Percentiles rank a stretch among this genome's conserved stretches.
These are phyloP conservation scores for Penicillium sclerotigenum DNA, from an alignment of 2,329 filamentous ascomycete species.

Conservation along the genomic window DNA sequence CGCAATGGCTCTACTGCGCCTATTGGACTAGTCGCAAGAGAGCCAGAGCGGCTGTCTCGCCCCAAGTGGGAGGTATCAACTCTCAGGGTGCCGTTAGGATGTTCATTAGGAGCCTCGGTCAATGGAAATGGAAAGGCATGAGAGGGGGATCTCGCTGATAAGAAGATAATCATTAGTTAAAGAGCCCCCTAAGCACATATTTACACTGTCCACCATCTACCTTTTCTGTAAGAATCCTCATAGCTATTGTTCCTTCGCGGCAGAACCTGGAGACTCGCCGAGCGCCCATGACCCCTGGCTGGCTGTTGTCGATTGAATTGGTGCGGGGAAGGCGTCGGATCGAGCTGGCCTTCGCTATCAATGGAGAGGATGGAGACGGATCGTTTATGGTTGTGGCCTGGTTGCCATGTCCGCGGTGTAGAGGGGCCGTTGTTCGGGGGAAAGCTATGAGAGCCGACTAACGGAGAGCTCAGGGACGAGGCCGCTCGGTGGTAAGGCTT, in stretches of 20 bases:
- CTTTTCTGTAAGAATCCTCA: slow-evolving; percentile 40
- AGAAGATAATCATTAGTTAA: slow-evolving; percentile 6
- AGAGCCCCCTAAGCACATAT: not conserved
- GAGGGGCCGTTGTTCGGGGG: slow-evolving; percentile 34
- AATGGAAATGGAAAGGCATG: slow-evolving; percentile 33
- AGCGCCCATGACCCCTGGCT: slow-evolving; percentile 66
- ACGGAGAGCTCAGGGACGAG: slow-evolving; percentile 42
- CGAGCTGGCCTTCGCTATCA: slow-evolving; percentile 49
- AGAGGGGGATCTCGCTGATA: slow-evolving; percentile 34
- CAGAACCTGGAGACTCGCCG: slow-evolving; percentile 76
- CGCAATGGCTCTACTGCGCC: slow-evolving; percentile 40
- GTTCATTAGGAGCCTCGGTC: slow-evolving; percentile 31
- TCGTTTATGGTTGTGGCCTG: slow-evolving; percentile 63
- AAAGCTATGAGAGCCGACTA: slow-evolving; percentile 41
- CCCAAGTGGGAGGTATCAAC: slow-evolving; percentile 35
- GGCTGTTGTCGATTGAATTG: slow-evolving; percentile 50
- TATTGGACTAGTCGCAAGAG: slow-evolving; percentile 33
- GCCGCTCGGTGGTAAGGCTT: slow-evolving; percentile 39
- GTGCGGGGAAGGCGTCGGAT: slow-evolving; percentile 32
- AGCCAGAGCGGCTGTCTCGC: slow-evolving; percentile 23
- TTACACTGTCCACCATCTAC: slow-evolving; percentile 24
- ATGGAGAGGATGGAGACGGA: slow-evolving; percentile 82
- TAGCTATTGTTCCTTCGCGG: slow-evolving; percentile 47
- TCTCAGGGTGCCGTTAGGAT: slow-evolving; percentile 28
- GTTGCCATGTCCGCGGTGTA: slow-evolving; percentile 33